A percentile compares a stretch with the other conserved stretches of the same genome.
Evolutionary conservation across 2,329 filamentous ascomycete genomes (phyloP).

Genomic region (Tolypocladium inflatum): DNA sequence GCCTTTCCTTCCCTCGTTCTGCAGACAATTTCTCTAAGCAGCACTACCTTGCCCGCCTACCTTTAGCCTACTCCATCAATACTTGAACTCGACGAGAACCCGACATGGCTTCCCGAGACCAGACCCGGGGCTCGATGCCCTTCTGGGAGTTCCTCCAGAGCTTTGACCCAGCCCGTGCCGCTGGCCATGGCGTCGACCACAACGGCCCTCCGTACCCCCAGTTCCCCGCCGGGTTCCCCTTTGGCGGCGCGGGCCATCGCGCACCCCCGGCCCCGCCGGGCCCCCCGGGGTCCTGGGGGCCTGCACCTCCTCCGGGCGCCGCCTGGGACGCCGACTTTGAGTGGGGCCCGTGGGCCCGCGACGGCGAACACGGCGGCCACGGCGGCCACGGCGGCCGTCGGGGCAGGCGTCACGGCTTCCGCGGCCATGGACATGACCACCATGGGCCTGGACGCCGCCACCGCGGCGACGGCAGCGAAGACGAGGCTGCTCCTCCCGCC

Average conservation of each 20-base stretch:
- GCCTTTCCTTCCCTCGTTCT: neutral
- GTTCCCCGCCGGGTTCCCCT: slow-evolving; percentile 24
- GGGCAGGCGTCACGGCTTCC: neutral
- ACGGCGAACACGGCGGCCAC: slow-evolving; percentile 1
- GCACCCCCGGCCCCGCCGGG: neutral
- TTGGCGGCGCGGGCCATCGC: slow-evolving; percentile 10
- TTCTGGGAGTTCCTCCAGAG: slow-evolving; percentile 27
- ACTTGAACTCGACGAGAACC: neutral
- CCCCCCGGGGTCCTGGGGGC: neutral
- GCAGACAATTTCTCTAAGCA: neutral
- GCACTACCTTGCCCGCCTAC: neutral
- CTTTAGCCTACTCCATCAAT: neutral
- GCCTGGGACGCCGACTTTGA: slow-evolving; percentile 10
- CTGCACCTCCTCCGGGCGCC: slow-evolving; percentile 8
- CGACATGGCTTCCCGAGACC: slow-evolving; percentile 14
- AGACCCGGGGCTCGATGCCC: slow-evolving; percentile 5
- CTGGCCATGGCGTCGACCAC: slow-evolving; percentile 29
- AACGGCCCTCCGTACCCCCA: slow-evolving; percentile 12
- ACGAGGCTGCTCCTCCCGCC: neutral
- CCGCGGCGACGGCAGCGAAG: slow-evolving; percentile 14
- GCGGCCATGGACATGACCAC: neutral
- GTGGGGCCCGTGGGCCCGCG: slow-evolving; percentile 13
- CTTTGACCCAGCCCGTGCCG: slow-evolving; percentile 17
- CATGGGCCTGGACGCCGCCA: slow-evolving; percentile 11
- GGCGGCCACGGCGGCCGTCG: slow-evolving; percentile 12